Base-by-base conservation (phyloP, 2,329 filamentous ascomycete genomes). In the Colletotrichum acutatum region DNA sequence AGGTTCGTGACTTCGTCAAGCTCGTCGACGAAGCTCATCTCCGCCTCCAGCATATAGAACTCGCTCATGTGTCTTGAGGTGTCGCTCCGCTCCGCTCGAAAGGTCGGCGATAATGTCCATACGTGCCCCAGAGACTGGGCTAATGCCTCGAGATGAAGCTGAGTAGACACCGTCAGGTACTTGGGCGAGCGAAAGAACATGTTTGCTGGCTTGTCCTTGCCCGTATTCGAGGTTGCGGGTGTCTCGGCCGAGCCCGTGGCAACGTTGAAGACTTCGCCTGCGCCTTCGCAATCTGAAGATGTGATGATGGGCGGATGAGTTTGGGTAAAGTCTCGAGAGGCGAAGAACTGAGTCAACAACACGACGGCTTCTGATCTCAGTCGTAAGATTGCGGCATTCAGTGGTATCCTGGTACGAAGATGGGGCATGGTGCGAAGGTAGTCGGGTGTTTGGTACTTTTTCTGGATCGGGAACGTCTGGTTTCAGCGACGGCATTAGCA, bases 41-140 rank as follows among this genome's bases (percentile, higher is more conserved):
- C 97, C 19, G 92, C 95, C 83, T 99, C 97, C 2, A 99, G 89
- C 97, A 99, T 98, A 84, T 98, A 98, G 79, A 99, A 98, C 80
- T 99, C 97, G 84, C 95, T 98, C 74, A 99, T 86, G 83, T 99
- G 97, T 32, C 97, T 91, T 6, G 95, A 92, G 0, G 97, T 98
- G 79, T 98, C 95, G 82, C 95, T 98, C 80, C 92, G 92, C 82
- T 98, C 97, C 4, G 97, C 97, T 49, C 97, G 91, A 80, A 99
- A 99, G 0, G 95, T 97, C 3, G 97, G 97, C 5, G 95, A 97
- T 12, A 99, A 84, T 1, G 95, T 94, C 95, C 97, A 99, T 8
- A 98, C 97, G 77, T 93, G 94, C 52, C 94, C 94, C 34, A 98
- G 88, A 24, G 95, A 92, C 78, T 97, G 95, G 0, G 95, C 92